These are phyloP conservation scores for Beverwykella pulmonaria DNA, from an alignment of 495 filamentous ascomycete species.

Conservation along the genomic window DNA sequence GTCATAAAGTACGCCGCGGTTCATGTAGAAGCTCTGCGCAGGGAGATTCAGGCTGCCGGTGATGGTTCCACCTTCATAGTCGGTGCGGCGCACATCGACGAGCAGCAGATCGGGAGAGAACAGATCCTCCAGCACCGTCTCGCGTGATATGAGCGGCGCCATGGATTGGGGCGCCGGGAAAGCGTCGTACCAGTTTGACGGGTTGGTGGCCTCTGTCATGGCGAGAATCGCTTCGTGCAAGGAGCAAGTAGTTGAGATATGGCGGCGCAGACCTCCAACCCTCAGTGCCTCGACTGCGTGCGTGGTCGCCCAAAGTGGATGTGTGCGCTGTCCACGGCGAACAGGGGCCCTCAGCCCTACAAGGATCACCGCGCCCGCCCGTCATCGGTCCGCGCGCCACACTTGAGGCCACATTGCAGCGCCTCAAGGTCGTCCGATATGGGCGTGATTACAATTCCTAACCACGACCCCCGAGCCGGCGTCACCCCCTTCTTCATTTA, in stretches of 20 bases:
- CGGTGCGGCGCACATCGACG: conserved; percentile 46
- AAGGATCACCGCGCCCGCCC: background rate
- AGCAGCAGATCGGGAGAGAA: conserved; percentile 37
- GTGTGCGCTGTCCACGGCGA: too few relatives aligned
- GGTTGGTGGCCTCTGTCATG: conserved; percentile 17
- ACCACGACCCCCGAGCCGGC: background rate
- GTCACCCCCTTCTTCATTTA: conserved; percentile 4
- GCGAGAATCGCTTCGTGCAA: background rate
- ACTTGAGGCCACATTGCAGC: conserved; percentile 27
- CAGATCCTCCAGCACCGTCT: conserved; percentile 18
- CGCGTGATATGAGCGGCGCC: conserved; percentile 32
- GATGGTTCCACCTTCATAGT: conserved; percentile 53
- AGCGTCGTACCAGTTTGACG: conserved; percentile 21
- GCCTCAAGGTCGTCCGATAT: conserved; percentile 11
- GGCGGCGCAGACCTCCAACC: too few relatives aligned
- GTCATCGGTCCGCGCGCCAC: conserved; percentile 10
- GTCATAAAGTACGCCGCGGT: conserved; percentile 45
- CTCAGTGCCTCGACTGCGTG: background rate
- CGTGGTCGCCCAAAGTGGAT: background rate
- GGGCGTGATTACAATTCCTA: conserved; percentile 29
- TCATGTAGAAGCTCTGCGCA: conserved; percentile 54
- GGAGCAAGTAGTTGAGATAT: background rate
- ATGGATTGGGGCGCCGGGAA: conserved; percentile 27
- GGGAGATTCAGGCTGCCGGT: conserved; percentile 53
- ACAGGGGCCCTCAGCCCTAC: background rate